phyloP scores from a whole-genome alignment of 441 rosid genomes.

The Pelargonium exstipulatum region DNA sequence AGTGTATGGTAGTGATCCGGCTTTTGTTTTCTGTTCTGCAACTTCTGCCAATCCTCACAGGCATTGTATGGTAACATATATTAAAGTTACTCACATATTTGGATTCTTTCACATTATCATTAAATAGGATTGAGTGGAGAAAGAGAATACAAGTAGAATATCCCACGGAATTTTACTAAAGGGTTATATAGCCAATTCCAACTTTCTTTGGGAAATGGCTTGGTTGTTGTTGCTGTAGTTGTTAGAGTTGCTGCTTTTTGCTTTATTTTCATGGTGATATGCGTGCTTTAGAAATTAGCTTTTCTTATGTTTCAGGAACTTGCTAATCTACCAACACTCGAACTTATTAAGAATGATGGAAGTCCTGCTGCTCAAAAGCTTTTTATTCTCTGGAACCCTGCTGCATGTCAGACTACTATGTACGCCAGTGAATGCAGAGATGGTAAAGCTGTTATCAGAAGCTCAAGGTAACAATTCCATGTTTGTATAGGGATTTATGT shows the following conservation, averaged over 20 bases:
- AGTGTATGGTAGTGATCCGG: conserved; percentile 81
- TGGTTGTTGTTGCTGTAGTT: no score
- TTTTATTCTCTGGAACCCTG: conserved; percentile 85
- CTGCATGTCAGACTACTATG: conserved; percentile 19
- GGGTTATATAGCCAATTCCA: no score
- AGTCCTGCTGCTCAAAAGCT: conserved; percentile 76
- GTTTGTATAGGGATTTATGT: background rate
- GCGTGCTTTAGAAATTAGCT: conserved; percentile 10
- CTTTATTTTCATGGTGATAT: conserved; percentile 9
- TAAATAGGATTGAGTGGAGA: no score
- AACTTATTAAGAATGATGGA: conserved; percentile 76
- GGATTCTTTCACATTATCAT: background rate
- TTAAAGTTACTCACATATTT: conserved; percentile 18
- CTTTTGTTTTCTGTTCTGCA: conserved; percentile 85
- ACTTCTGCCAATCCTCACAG: conserved; percentile 92
- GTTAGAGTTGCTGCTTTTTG: background rate
- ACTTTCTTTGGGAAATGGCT: no score
- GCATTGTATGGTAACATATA: conserved; percentile 78
- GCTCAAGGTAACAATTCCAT: conserved; percentile 2
- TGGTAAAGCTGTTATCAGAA: conserved; percentile 18
- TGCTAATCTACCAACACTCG: conserved; percentile 70
- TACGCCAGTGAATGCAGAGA: conserved; percentile 23
- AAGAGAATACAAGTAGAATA: no score
- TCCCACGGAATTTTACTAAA: no score
- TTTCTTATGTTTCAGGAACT: conserved; percentile 62